Evolutionary conservation across 179 eudicot genomes (phyloP), one percentile per base, ranked within the genome.

Genomic region (Sideroxylon spinosum): DNA sequence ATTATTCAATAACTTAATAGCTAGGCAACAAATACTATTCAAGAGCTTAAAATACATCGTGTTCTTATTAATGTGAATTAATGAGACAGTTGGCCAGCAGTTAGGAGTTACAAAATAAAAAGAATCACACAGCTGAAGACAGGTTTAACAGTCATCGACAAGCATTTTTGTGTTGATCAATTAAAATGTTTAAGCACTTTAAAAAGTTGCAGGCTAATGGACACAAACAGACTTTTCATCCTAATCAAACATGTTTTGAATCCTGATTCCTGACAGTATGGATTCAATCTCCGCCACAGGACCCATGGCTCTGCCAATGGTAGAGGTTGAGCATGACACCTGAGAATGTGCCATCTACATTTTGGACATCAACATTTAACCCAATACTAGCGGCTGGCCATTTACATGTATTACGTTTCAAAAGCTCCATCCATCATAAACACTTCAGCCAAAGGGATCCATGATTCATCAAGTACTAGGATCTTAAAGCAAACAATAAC

Each of bases 91-190:
- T 37, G 17, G 20, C 25, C 52, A n/a, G 10, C 25, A 1, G 19
- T 28, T 32, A 67, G 20, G 14, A 68, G 28, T 37, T 17, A 59
- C 37, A 76, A 14, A 62, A 75, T 17, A 17, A 77, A 49, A 13
- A 48, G 14, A 59, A 48, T 32, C 14, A 59, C 53, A 25, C 13
- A 60, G 59, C 25, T 20, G 3, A 50, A 68, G 52, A 50, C 68
- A 64, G 20, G 29, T 17, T 19, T 28, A 59, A 71, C 68, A 78
- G 63, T 50, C 73, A 65, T 17, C 76, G 16, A 53, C 49, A 78
- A 50, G 75, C 61, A 71, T 48, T 20, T 60, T 25, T 48, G 50
- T 32, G 52, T 50, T 62, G 29, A 7, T 69, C 32, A 23, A 71
- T 23, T 12, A 7, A 49, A 61, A 25, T 20, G 20, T 46, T 60